Base-by-base conservation (phyloP, 2,329 filamentous ascomycete genomes). In the Fusarium redolens region DNA sequence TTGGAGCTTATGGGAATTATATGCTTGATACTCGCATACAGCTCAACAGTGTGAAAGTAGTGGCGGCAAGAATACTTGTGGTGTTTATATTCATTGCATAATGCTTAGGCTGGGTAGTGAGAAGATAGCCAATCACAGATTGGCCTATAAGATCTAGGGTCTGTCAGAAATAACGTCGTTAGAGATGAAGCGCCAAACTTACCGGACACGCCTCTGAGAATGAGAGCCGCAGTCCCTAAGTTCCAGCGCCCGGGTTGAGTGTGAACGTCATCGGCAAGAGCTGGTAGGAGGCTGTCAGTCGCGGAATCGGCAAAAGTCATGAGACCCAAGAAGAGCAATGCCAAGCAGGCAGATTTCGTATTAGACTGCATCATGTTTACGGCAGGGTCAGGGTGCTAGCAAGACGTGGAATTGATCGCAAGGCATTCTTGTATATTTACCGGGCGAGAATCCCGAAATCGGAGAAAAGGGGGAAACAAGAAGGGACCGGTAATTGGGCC, bases 401-500 rank as follows among this genome's bases (percentile, higher is more conserved):
- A 20, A 35, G 54, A 45, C 8, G 30, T 7, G 30, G 17, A 33
- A 33, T 33, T 33, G n/a, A 56, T 33, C 6, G 15, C n/a, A 10
- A 45, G 52, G 52, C 30, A 45, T 45, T 10, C 30, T 56, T 45
- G n/a, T 6, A 5, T 56, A 35, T 35, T 33, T 25, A 25, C n/a
- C 30, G 17, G 38, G 54, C 38, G n/a, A 20, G 10, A 18, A 9
- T 10, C 7, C 8, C 5, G 8, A 22, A 7, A 3, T 18, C 2
- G 17, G 8, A 13, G 37, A 8, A 20, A 38, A 11, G 38, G 1
- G 1, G 28, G 18, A 3, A 30, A 44, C 11, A 12, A 6, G 5
- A 6, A 22, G 8, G 14, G 11, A 28, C 1, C 8, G 3, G 5
- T 3, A 1, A 30, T 54, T 28, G 25, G 51, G 0, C 0, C 22